Percentiles rank a stretch among this genome's conserved stretches.
Evolutionary conservation across 768 basidiomycete species (phyloP).

Genomic region (Lepiota brunneoincarnata): DNA sequence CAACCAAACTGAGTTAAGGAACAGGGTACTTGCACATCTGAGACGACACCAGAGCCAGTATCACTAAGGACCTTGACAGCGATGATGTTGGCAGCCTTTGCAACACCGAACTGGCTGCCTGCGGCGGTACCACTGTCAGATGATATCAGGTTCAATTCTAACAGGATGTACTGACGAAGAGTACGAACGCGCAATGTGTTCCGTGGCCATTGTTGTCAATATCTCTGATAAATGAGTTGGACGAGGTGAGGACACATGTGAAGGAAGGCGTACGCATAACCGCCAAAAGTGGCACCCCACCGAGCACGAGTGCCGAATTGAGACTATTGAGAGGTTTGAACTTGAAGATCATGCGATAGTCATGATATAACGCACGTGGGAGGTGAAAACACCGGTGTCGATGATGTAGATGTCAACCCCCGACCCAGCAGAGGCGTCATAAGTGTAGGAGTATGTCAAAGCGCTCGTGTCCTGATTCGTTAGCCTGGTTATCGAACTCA

Average conservation of each 20-base stretch:
- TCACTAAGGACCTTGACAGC: constrained; percentile 41
- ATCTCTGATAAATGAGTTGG: constrained; percentile 4
- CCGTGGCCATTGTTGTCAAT: constrained; percentile 39
- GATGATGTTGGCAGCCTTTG: constrained; percentile 30
- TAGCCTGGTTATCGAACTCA: constrained; percentile 21
- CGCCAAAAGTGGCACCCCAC: constrained; percentile 35
- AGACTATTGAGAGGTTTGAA: too few species aligned
- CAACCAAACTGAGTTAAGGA: background rate
- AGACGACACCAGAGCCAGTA: constrained; percentile 20
- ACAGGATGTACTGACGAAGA: background rate
- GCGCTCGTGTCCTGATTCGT: constrained; percentile 13
- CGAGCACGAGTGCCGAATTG: constrained; percentile 38
- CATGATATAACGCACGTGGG: constrained; percentile 17
- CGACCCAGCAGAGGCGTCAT: constrained; percentile 17
- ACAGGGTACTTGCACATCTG: constrained; percentile 16
- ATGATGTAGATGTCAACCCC: constrained; percentile 39
- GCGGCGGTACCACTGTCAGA: constrained; percentile 22
- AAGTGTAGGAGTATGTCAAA: constrained; percentile 21
- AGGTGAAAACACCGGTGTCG: constrained; percentile 24
- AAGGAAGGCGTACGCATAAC: constrained; percentile 13
- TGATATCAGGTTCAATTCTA: background rate
- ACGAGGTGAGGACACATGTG: background rate
- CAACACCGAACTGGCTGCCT: constrained; percentile 22
- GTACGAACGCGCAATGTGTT: constrained; percentile 29
- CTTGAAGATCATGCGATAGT: constrained; percentile 12